Evolutionary conservation across 164 flowering plant species (phyloP).

Genomic region (Liriodendron chinense): DNA sequence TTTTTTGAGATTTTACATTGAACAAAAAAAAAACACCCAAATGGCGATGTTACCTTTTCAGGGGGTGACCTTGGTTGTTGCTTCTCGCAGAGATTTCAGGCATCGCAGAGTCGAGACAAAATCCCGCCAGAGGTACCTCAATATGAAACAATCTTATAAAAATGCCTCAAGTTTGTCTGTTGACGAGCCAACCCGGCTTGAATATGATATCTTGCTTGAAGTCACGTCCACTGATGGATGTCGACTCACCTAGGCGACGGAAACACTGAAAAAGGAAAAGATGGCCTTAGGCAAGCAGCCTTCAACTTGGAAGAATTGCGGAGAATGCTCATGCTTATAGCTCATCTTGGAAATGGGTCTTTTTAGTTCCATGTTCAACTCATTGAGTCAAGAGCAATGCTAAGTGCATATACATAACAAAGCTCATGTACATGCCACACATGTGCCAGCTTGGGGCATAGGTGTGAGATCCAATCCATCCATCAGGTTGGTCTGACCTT

Average conservation of each 20-base stretch:
- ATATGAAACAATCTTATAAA: no score
- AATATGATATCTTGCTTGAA: constrained; percentile 57
- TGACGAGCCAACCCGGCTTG: constrained; percentile 86
- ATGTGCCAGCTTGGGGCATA: no score
- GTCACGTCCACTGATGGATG: constrained; percentile 74
- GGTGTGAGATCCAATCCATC: no score
- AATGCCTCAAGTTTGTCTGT: constrained; percentile 6
- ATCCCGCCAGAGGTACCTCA: no score
- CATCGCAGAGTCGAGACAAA: neutral
- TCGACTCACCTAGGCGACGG: constrained; percentile 88
- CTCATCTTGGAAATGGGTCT: neutral
- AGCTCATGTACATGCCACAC: no score
- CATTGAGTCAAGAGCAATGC: neutral
- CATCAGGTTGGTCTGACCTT: no score
- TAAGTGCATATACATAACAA: no score
- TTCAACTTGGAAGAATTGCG: neutral
- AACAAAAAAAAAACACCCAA: neutral
- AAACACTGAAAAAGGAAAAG: constrained; percentile 64
- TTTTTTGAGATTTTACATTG: neutral
- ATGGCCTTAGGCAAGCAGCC: neutral
- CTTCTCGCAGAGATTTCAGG: neutral
- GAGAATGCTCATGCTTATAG: neutral
- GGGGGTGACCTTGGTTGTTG: neutral
- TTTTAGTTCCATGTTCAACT: neutral
- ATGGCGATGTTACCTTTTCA: neutral